phyloP scores from a whole-genome alignment of 73 alveolate genomes.

The Halteria grandinella region DNA sequence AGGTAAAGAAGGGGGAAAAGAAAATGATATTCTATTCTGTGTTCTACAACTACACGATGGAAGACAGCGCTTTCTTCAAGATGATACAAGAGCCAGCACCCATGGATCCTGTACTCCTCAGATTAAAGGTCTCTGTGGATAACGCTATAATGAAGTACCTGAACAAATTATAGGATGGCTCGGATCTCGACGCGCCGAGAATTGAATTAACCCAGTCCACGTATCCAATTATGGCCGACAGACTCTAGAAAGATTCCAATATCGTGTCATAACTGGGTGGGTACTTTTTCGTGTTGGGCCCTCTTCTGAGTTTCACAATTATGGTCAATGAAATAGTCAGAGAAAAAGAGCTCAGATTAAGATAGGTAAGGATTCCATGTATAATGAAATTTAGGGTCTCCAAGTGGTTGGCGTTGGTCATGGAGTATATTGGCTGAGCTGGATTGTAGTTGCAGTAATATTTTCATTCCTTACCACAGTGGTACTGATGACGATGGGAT shows the following conservation, averaged over 20 bases:
- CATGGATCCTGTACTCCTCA: slow-evolving; percentile 65
- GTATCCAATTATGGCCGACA: slow-evolving; percentile 71
- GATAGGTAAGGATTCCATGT: too few relatives aligned
- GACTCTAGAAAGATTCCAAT: slow-evolving; percentile 66
- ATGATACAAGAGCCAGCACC: slow-evolving; percentile 68
- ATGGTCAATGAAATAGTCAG: slow-evolving; percentile 74
- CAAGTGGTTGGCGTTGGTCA: slow-evolving; percentile 75
- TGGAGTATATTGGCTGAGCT: slow-evolving; percentile 66
- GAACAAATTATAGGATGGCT: slow-evolving; percentile 33
- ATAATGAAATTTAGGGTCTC: too few relatives aligned
- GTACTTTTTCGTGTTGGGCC: slow-evolving; percentile 76
- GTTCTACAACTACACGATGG: slow-evolving; percentile 73
- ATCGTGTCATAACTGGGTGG: slow-evolving; percentile 81
- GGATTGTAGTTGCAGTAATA: slow-evolving; percentile 62
- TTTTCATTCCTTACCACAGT: too few relatives aligned
- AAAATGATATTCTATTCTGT: slow-evolving; percentile 70
- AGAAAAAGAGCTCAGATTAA: slow-evolving; percentile 80
- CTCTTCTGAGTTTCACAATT: slow-evolving; percentile 68
- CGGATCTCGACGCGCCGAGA: not conserved
- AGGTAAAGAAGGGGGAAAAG: too few relatives aligned
- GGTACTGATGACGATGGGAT: too few relatives aligned
- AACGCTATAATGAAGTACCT: slow-evolving; percentile 73
- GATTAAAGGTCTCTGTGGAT: slow-evolving; percentile 75
- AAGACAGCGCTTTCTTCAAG: slow-evolving; percentile 68
- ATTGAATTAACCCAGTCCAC: slow-evolving; percentile 53